Percentiles rank a stretch among this genome's conserved stretches.
Conservation (phyloP, 176 grass and related monocot genomes). For the Musa acuminata region DNA sequence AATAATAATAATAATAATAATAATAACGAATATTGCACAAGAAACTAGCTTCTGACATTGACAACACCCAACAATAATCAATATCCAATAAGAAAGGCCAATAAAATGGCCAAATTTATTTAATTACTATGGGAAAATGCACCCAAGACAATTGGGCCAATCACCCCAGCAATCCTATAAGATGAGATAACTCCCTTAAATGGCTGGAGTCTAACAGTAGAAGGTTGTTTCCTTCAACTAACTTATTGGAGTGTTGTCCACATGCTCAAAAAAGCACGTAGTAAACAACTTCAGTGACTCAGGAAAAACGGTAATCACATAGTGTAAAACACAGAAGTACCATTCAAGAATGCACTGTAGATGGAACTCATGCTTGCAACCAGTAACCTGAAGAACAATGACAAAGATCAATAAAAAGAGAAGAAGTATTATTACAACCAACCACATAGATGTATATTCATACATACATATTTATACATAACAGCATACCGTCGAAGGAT, state of each 20-base stretch:
- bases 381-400: constrained; percentile 56
- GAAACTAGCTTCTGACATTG: neutral
- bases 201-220: neutral
- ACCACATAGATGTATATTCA: constrained; percentile 7
- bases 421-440: neutral
- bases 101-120: neutral
- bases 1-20: constrained; percentile 19
- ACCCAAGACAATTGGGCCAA: neutral
- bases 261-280: neutral
- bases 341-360: constrained; percentile 99
- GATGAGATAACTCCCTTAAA: neutral
- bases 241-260: neutral
- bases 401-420: constrained; percentile 24
- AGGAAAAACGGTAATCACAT: neutral
- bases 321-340: constrained; percentile 24
- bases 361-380: constrained; percentile 96
- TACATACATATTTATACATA: neutral
- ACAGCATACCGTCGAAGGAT: constrained; percentile 65
- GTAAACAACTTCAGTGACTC: neutral
- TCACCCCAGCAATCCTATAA: neutral
- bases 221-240: neutral
- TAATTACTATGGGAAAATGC: neutral
- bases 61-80: no score
- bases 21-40: neutral
- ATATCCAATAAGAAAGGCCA: neutral